These are phyloP conservation scores for Aspergillaceae sp. DNA, from an alignment of 2,329 filamentous ascomycete species.

Conservation along the genomic window DNA sequence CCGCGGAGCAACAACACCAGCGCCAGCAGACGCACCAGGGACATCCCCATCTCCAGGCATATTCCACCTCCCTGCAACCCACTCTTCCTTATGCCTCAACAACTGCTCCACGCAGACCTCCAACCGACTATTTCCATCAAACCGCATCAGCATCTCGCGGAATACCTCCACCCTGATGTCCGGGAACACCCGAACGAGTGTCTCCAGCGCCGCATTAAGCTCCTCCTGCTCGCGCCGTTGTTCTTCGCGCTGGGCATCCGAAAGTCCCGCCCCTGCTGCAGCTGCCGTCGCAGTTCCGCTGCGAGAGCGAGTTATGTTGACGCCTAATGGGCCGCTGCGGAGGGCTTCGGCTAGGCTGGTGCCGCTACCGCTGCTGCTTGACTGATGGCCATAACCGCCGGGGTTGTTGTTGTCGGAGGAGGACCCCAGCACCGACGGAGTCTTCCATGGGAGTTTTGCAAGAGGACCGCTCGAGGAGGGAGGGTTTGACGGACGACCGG, in stretches of 20 bases:
- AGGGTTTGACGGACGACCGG: slow-evolving; percentile 9
- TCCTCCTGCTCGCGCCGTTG: slow-evolving; percentile 29
- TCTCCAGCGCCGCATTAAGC: slow-evolving; percentile 34
- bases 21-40: slow-evolving; percentile 4
- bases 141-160: slow-evolving; percentile 38
- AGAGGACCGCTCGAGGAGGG: slow-evolving; percentile 1
- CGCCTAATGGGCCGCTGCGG: slow-evolving; percentile 37
- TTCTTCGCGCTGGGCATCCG: slow-evolving; percentile 18
- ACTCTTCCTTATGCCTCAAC: slow-evolving; percentile 37
- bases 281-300: slow-evolving; percentile 2
- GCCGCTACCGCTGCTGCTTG: slow-evolving; percentile 6
- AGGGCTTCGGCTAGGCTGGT: slow-evolving; percentile 36
- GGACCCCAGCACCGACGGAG: slow-evolving; percentile 7
- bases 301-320: slow-evolving; percentile 20
- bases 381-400: no score
- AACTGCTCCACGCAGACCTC: slow-evolving; percentile 42
- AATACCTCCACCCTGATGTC: slow-evolving; percentile 41
- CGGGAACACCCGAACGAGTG: slow-evolving; percentile 37
- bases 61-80: slow-evolving; percentile 41
- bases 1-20: background rate
- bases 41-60: slow-evolving; percentile 16
- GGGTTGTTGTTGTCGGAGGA: slow-evolving; percentile 12
- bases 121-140: slow-evolving; percentile 39
- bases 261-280: slow-evolving; percentile 2
- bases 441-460: slow-evolving; percentile 6